Evolutionary conservation across 371 early-diverging fungal genomes (phyloP).

Genomic region (Batkoa obscura): DNA sequence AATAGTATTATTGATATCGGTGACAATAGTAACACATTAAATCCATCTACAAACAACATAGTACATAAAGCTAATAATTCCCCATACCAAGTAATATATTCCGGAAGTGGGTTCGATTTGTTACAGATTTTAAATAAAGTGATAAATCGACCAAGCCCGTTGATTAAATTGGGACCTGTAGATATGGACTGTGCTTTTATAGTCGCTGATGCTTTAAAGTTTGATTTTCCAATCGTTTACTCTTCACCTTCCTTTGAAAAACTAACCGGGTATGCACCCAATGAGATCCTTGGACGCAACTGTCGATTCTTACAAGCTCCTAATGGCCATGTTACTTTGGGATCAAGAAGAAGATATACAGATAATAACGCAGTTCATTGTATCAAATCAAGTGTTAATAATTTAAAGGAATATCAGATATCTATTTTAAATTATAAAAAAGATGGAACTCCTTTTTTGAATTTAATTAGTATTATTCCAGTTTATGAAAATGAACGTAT

Average conservation of each 20-base stretch:
- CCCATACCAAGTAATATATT: too few species aligned
- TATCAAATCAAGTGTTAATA: constrained; percentile 21
- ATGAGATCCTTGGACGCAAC: constrained; percentile 32
- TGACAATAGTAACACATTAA: too few species aligned
- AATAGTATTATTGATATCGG: too few species aligned
- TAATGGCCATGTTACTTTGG: constrained; percentile 20
- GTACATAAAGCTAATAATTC: too few species aligned
- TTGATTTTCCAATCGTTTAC: constrained; percentile 29
- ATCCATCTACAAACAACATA: too few species aligned
- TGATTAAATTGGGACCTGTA: constrained; percentile 31
- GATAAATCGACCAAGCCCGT: constrained; percentile 21
- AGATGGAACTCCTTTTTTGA: constrained; percentile 45
- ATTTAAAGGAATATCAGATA: constrained; percentile 33
- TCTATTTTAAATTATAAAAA: constrained; percentile 41
- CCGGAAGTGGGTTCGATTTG: constrained; percentile 39
- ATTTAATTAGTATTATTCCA: constrained; percentile 39
- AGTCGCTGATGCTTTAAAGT: constrained; percentile 22
- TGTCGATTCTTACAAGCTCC: constrained; percentile 45
- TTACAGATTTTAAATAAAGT: constrained; percentile 25
- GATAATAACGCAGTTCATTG: constrained; percentile 30
- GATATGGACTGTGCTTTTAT: constrained; percentile 33
- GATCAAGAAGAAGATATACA: constrained; percentile 23
- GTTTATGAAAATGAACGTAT: too few species aligned
- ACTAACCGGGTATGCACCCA: constrained; percentile 30
- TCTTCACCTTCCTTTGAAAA: constrained; percentile 29